Conservation (phyloP, 345 rosid genomes). For the Linum trigynum region DNA sequence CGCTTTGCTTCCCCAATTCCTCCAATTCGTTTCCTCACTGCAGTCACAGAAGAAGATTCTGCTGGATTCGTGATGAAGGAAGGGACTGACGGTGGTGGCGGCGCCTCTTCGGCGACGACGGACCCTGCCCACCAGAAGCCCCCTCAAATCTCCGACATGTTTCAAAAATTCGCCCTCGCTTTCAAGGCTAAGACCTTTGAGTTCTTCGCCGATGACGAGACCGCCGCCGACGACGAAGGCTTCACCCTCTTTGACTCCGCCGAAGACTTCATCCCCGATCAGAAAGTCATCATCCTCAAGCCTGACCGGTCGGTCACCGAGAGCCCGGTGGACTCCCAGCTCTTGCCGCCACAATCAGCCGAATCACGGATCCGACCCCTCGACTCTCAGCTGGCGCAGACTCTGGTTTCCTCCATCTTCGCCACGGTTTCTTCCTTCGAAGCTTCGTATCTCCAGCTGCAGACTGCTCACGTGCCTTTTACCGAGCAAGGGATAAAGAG, state of each 20-base stretch:
- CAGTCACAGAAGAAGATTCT: not conserved
- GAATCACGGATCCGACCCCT: slow-evolving; percentile 30
- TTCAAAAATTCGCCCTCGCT: slow-evolving; percentile 88
- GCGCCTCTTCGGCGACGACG: slow-evolving; percentile 11
- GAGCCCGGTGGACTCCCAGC: not conserved
- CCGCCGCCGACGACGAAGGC: slow-evolving; percentile 29
- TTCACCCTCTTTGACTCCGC: slow-evolving; percentile 68
- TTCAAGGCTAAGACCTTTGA: slow-evolving; percentile 87
- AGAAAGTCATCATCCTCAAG: slow-evolving; percentile 81
- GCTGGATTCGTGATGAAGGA: slow-evolving; percentile 26
- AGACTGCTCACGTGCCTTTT: slow-evolving; percentile 75
- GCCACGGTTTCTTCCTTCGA: slow-evolving; percentile 67
- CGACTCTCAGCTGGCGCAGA: slow-evolving; percentile 34
- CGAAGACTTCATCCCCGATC: slow-evolving; percentile 88
- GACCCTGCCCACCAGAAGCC: slow-evolving; percentile 28
- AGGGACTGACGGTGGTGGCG: slow-evolving; percentile 26
- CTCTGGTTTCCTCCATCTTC: slow-evolving; percentile 64
- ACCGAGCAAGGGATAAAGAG: slow-evolving; percentile 43
- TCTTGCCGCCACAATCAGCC: not conserved
- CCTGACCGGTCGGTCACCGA: slow-evolving; percentile 42
- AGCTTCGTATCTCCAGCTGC: slow-evolving; percentile 82
- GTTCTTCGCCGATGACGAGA: slow-evolving; percentile 59
- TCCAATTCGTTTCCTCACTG: slow-evolving; percentile 1
- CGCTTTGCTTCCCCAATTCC: slow-evolving; percentile 4
- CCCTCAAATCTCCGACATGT: slow-evolving; percentile 82